phyloP scores from a whole-genome alignment of 2,329 filamentous ascomycete genomes.

The Conoideocrella luteorostrata region DNA sequence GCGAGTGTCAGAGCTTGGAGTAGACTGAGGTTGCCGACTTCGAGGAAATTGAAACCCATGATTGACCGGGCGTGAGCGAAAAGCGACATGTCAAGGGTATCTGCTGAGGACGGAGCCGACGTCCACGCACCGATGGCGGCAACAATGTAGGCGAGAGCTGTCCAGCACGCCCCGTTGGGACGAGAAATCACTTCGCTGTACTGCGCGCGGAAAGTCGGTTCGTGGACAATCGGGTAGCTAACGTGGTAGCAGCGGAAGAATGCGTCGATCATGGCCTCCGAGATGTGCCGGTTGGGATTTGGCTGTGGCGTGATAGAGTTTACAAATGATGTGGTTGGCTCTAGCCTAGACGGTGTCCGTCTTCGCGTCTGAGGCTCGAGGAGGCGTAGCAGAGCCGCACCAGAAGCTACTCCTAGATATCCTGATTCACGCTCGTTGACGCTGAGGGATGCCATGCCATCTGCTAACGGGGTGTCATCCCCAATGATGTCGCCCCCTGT shows the following conservation, averaged over 20 bases:
- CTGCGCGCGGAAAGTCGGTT: slow-evolving; percentile 36
- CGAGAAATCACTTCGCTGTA: slow-evolving; percentile 26
- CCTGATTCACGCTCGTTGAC: slow-evolving; percentile 31
- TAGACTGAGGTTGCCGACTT: slow-evolving; percentile 37
- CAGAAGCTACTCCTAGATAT: slow-evolving; percentile 39
- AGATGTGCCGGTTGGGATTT: slow-evolving; percentile 25
- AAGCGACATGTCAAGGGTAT: slow-evolving; percentile 20
- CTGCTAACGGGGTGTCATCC: slow-evolving; percentile 24
- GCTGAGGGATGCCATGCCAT: slow-evolving; percentile 32
- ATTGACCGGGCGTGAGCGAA: slow-evolving; percentile 25
- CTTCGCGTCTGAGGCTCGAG: slow-evolving; percentile 24
- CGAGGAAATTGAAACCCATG: slow-evolving; percentile 35
- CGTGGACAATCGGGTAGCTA: slow-evolving; percentile 40
- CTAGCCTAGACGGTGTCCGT: too few relatives aligned
- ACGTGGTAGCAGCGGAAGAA: slow-evolving; percentile 40
- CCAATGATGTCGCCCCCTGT: slow-evolving; percentile 11
- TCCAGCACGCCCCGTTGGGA: slow-evolving; percentile 24
- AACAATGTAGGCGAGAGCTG: slow-evolving; percentile 26
- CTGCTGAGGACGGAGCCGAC: slow-evolving; percentile 14
- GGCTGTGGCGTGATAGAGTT: slow-evolving; percentile 21
- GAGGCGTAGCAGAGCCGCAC: slow-evolving; percentile 35
- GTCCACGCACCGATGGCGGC: slow-evolving; percentile 31
- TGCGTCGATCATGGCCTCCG: slow-evolving; percentile 29
- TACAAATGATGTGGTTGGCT: too few relatives aligned
- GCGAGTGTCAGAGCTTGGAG: slow-evolving; percentile 39